phyloP scores from a whole-genome alignment of 2,329 filamentous ascomycete species.

The Zopfia rhizophila region DNA sequence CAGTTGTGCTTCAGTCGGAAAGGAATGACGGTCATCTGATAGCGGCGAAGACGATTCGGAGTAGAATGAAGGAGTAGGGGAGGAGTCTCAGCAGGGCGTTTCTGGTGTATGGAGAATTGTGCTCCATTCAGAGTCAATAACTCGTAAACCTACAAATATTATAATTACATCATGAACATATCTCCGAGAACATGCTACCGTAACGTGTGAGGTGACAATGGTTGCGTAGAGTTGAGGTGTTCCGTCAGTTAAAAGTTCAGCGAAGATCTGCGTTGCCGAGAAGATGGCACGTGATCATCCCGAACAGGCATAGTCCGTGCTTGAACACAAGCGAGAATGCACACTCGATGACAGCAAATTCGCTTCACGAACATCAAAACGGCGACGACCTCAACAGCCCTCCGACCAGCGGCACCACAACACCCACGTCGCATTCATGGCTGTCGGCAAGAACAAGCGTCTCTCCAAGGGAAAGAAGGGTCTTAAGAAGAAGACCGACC shows the following conservation, averaged over 20 bases:
- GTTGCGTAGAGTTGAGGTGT: too few relatives aligned
- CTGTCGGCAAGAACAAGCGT: slow-evolving; percentile 99
- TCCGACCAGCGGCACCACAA: slow-evolving; percentile 39
- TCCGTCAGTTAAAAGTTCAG: too few relatives aligned
- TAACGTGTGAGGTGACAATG: too few relatives aligned
- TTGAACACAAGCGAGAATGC: slow-evolving; percentile 13
- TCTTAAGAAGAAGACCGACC: slow-evolving; percentile 99
- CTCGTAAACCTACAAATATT: too few relatives aligned
- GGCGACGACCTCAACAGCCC: slow-evolving; percentile 43
- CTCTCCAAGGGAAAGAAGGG: slow-evolving; percentile 99
- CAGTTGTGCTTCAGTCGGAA: slow-evolving; percentile 22
- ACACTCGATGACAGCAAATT: slow-evolving; percentile 40
- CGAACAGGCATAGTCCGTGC: slow-evolving; percentile 25
- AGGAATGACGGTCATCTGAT: slow-evolving; percentile 11
- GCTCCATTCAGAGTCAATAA: slow-evolving; percentile 7
- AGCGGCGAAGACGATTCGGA: slow-evolving; percentile 12
- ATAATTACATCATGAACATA: too few relatives aligned
- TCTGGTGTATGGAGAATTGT: slow-evolving; percentile 6
- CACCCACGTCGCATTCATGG: slow-evolving; percentile 74
- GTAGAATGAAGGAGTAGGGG: slow-evolving; percentile 2
- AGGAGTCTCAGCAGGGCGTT: slow-evolving; percentile 5
- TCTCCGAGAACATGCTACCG: too few relatives aligned
- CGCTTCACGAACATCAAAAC: slow-evolving; percentile 45
- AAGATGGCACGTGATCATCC: slow-evolving; percentile 26
- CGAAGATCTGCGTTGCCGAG: too few relatives aligned